Conservation (phyloP, 805 yeast genomes). For the Starmerella floricola region DNA sequence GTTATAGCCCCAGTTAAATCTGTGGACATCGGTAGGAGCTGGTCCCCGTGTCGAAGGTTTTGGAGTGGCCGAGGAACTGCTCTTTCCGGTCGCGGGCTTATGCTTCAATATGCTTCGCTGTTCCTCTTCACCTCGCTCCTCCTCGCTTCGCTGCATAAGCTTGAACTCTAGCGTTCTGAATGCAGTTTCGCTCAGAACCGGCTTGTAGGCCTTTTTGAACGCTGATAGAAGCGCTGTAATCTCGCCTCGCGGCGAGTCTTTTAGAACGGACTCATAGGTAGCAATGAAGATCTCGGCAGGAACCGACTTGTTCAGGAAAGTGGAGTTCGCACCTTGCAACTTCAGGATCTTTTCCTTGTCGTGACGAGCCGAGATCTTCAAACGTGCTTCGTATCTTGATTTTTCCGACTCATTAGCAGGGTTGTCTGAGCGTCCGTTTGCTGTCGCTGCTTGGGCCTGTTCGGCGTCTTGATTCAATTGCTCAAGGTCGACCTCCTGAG, state of each 20-base stretch:
- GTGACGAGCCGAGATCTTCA: constrained; percentile 27
- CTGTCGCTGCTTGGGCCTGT: constrained; percentile 1
- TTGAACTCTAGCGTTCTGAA: constrained; percentile 3
- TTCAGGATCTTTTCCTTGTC: constrained; percentile 23
- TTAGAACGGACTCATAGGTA: constrained; percentile 20
- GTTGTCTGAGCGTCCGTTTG: not conserved
- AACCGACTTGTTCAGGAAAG: constrained; percentile 18
- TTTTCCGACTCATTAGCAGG: not conserved
- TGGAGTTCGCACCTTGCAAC: constrained; percentile 18
- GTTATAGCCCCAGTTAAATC: constrained; percentile 12
- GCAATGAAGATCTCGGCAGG: constrained; percentile 20
- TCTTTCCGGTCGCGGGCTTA: not conserved
- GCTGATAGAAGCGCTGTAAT: constrained; percentile 19
- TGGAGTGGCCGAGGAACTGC: not conserved
- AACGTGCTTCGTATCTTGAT: constrained; percentile 20
- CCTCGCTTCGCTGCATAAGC: constrained; percentile 6
- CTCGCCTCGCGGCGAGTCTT: constrained; percentile 8
- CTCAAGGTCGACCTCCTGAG: constrained; percentile 3
- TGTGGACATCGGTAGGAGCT: constrained; percentile 3
- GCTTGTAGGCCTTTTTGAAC: constrained; percentile 9
- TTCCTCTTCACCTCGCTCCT: constrained; percentile 3
- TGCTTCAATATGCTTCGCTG: not conserved
- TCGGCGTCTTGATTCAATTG: not conserved
- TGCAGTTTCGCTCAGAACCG: not conserved
- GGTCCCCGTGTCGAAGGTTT: constrained; percentile 1